Conservation (phyloP, 2,329 filamentous ascomycete genomes). For the Fusarium solani-melongenae region DNA sequence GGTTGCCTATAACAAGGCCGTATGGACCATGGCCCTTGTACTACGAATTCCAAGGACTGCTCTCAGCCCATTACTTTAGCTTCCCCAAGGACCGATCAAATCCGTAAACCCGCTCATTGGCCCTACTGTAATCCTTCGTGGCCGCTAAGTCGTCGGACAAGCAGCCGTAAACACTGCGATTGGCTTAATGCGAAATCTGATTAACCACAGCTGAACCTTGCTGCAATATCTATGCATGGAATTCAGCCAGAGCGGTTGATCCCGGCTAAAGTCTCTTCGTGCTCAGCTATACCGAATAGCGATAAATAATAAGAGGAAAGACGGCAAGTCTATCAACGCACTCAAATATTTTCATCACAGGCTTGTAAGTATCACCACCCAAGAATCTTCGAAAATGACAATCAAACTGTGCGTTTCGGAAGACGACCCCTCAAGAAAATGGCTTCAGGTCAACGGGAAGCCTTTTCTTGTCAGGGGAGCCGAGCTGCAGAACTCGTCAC, state of each 20-base stretch:
- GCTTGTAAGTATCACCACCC: background rate
- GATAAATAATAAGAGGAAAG: background rate
- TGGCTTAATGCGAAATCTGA: background rate
- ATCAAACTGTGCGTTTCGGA: background rate
- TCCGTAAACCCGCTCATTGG: background rate
- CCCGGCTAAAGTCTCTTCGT: background rate
- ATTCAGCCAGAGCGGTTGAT: background rate
- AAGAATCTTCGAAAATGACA: background rate
- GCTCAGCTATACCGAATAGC: background rate
- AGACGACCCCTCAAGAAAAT: background rate
- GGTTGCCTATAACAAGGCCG: background rate
- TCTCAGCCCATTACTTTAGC: background rate
- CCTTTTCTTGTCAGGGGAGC: background rate
- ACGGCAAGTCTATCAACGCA: background rate
- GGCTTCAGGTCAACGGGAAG: background rate
- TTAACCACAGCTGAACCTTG: background rate
- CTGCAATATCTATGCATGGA: background rate
- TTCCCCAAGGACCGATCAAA: background rate
- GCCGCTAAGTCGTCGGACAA: background rate
- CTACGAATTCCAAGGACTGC: background rate
- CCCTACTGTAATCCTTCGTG: background rate
- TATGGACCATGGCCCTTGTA: background rate
- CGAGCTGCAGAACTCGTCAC: background rate
- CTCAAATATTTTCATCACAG: background rate
- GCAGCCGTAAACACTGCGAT: background rate